These are phyloP conservation scores for Santalum album DNA, from an alignment of 164 flowering plant species.

Conservation along the genomic window DNA sequence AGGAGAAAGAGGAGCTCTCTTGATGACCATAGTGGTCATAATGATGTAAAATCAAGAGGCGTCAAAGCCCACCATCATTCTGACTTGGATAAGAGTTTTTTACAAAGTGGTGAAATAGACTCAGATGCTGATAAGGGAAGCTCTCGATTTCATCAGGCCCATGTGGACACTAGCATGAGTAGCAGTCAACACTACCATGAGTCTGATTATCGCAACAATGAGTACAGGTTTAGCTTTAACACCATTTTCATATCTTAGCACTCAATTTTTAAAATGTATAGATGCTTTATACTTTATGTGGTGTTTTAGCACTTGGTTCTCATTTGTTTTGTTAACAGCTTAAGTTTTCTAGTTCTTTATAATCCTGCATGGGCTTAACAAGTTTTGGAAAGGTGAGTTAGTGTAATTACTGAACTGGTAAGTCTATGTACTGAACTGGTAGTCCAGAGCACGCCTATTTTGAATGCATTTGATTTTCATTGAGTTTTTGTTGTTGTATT, in stretches of 20 bases:
- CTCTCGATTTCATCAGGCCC: conserved; percentile 19
- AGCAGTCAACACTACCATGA: conserved; percentile 14
- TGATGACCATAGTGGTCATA: conserved; percentile 20
- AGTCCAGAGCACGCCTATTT: no score
- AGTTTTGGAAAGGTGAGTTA: no score
- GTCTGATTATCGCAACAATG: conserved; percentile 19
- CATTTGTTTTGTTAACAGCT: no score
- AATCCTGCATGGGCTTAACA: no score
- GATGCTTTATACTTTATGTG: neutral
- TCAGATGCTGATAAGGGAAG: conserved; percentile 22
- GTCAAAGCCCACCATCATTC: conserved; percentile 11
- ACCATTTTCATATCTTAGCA: neutral
- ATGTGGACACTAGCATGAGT: conserved; percentile 9
- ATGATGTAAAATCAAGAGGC: conserved; percentile 15
- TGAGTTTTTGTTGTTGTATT: no score
- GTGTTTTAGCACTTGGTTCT: no score
- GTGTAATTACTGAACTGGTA: no score
- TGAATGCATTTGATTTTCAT: no score
- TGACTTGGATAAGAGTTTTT: conserved; percentile 18
- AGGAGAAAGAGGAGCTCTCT: conserved; percentile 26
- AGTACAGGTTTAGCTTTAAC: conserved; percentile 14
- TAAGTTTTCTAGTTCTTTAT: no score
- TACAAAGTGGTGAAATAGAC: conserved; percentile 16
- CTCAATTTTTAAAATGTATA: neutral
- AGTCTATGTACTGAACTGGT: no score